Evolutionary conservation across 2,329 filamentous ascomycete species (phyloP), one percentile per base, ranked within the genome.

Genomic region (Colletotrichum neosansevieriae): DNA sequence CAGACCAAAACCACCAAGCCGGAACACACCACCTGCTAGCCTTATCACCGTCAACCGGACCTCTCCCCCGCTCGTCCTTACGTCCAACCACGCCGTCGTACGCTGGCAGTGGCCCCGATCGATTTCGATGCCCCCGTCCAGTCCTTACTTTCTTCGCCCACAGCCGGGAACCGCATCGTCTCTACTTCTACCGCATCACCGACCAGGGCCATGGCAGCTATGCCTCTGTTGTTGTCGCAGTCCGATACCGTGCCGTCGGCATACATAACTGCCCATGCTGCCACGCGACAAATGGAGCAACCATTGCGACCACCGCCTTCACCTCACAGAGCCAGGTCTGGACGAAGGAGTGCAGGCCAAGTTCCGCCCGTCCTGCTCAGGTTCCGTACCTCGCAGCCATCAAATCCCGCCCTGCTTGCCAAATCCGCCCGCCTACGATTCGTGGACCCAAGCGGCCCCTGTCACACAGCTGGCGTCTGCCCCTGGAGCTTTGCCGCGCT

Each of bases 221-320:
- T 34, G 38, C 38, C 29, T 63, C 51, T n/a, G 15, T 32, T 12
- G 7, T 38, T 12, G 7, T 57, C 24, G 42, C 34, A 29, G 19
- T 44, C 45, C 60, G 34, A n/a, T 51, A 19, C 11, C 45, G 45
- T 67, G 45, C 53, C 32, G 36, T 51, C n/a, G n/a, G n/a, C 6
- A 51, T 34, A 51, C 38, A 64, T 45, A 61, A 54, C 38, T 45
- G 53, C 53, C 63, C 61, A 65, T 65, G 45, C 40, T 58, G 47
- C 54, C 65, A 56, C 58, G 59, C 64, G 67, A 70, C 67, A 13
- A 68, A 70, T 68, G 58, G 64, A 68, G 67, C 67, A 67, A 68
- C 54, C 64, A 68, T 63, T 63, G 59, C 67, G 58, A 63, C 50
- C 58, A 29, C 57, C 34, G 57, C 38, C 59, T 61, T 53, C 53